Conservation (phyloP, 805 yeast species). For the fission yeast (Schizosaccharomyces pombe) region DNA sequence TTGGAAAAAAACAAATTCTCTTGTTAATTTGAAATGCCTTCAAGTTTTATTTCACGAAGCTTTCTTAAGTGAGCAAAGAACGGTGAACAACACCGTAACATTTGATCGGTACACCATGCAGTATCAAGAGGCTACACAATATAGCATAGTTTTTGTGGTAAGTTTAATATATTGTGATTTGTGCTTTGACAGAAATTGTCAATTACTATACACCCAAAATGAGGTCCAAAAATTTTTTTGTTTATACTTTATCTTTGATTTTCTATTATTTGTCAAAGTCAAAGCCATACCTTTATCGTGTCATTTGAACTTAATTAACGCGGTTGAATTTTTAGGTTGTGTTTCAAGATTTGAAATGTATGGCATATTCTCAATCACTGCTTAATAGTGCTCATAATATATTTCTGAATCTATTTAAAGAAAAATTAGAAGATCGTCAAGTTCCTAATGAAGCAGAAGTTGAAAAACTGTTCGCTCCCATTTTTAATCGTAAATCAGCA, state of each 20-base stretch:
- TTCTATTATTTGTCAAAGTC: too few relatives aligned
- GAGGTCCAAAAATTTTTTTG: too few relatives aligned
- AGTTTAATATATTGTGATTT: not conserved
- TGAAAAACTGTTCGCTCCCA: not conserved
- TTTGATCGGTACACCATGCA: conserved; percentile 20
- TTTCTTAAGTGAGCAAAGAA: conserved; percentile 18
- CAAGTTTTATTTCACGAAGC: conserved; percentile 28
- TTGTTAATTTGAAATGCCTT: conserved; percentile 17
- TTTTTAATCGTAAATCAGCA: not conserved
- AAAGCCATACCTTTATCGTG: too few relatives aligned
- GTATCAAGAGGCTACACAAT: conserved; percentile 21
- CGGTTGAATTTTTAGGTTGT: conserved; percentile 15
- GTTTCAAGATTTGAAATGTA: conserved; percentile 12
- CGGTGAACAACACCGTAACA: conserved; percentile 4
- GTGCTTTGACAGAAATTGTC: too few relatives aligned
- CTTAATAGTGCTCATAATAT: conserved; percentile 10
- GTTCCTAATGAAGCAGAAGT: not conserved
- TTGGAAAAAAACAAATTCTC: conserved; percentile 20
- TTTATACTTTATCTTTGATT: not conserved
- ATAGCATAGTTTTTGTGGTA: conserved; percentile 20
- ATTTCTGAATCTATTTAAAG: conserved; percentile 14
- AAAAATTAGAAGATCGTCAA: conserved; percentile 12
- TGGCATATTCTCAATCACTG: conserved; percentile 8
- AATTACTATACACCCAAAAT: too few relatives aligned
- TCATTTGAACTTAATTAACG: conserved; percentile 16